These are phyloP conservation scores for Plasmopara muralis DNA, from an alignment of 352 stramenopile genomes.

Conservation along the genomic window DNA sequence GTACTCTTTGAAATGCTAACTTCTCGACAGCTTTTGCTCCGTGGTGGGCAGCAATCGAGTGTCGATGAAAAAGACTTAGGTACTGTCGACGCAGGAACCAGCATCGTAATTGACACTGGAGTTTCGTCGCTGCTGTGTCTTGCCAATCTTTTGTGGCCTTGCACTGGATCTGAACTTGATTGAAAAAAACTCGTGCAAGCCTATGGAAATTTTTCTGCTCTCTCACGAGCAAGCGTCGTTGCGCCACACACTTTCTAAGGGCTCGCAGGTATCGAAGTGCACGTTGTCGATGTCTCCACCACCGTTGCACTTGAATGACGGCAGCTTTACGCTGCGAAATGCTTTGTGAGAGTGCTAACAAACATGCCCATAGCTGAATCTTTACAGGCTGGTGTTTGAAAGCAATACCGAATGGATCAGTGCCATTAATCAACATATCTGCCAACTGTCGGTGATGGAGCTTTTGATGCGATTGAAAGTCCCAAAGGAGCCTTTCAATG, in stretches of 20 bases:
- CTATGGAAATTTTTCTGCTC: slow-evolving; percentile 37
- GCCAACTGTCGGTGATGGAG: slow-evolving; percentile 30
- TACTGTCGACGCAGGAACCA: slow-evolving; percentile 47
- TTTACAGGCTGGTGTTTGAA: slow-evolving; percentile 30
- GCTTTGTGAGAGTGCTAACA: slow-evolving; percentile 39
- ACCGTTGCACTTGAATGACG: slow-evolving; percentile 26
- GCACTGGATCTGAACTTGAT: slow-evolving; percentile 28
- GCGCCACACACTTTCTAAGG: slow-evolving; percentile 29
- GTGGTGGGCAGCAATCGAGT: slow-evolving; percentile 17
- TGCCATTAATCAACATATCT: slow-evolving; percentile 28
- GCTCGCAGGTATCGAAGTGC: slow-evolving; percentile 19
- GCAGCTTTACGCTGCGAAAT: slow-evolving; percentile 19
- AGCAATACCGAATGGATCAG: slow-evolving; percentile 7
- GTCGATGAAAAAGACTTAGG: slow-evolving; percentile 25
- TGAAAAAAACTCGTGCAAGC: slow-evolving; percentile 42
- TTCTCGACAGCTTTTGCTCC: slow-evolving; percentile 27
- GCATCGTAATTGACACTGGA: slow-evolving; percentile 35
- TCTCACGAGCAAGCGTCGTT: slow-evolving; percentile 33
- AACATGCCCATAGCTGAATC: slow-evolving; percentile 48
- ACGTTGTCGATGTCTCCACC: slow-evolving; percentile 28
- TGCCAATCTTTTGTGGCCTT: slow-evolving; percentile 27
- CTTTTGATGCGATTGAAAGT: slow-evolving; percentile 33
- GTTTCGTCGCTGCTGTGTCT: slow-evolving; percentile 34
- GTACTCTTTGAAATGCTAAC: slow-evolving; percentile 15
- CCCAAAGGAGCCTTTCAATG: slow-evolving; percentile 47